Base-by-base conservation (phyloP, 768 basidiomycete genomes). In the Boletus subcaerulescens region DNA sequence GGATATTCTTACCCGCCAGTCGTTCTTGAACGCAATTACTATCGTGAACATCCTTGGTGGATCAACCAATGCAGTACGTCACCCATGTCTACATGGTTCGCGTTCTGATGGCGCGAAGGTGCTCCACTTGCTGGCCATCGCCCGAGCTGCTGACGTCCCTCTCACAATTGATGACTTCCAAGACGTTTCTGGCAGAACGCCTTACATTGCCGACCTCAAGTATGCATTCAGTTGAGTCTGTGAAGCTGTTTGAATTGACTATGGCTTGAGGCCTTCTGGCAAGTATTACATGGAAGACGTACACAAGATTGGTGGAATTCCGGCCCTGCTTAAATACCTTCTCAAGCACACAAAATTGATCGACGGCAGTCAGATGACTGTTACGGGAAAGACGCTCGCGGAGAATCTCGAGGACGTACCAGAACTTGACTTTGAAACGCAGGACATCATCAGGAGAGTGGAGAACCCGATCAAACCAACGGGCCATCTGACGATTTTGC, bases 211-310 rank as follows among this genome's bases (percentile, higher is more conserved):
- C n/a, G 88, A 94, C 64, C 77, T 94, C 57, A 91, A 84, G 83
- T 82, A 66, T 53, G 73, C 10, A 74, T 67, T 66, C 41, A 48
- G 53, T 45, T 38, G 20, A 14, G 14, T 31, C 36, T 46, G 7
- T 33, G 53, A 35, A 9, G 17, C 43, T 43, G 9, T 32, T 49
- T 22, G 33, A 48, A 49, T 51, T 62, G 36, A 62, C 45, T 39
- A 11, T 24, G 42, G 14, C 6, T 48, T 6, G 52, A 87, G 86
- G 73, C 90, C 91, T 15, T 91, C 90, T 8, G 92, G 91, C 24
- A 83, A 83, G 73, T 94, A 91, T 70, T 85, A 87, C 64, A 93
- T 94, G 91, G 87, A 93, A 70, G 92, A 95, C 62, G 78, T 94
- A 44, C 92, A 94, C 75, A 83, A 79, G 58, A 83, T 88, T 54